Evolutionary conservation across 371 early-diverging fungal genomes (phyloP).

Genomic region (Saksenaea oblongispora): DNA sequence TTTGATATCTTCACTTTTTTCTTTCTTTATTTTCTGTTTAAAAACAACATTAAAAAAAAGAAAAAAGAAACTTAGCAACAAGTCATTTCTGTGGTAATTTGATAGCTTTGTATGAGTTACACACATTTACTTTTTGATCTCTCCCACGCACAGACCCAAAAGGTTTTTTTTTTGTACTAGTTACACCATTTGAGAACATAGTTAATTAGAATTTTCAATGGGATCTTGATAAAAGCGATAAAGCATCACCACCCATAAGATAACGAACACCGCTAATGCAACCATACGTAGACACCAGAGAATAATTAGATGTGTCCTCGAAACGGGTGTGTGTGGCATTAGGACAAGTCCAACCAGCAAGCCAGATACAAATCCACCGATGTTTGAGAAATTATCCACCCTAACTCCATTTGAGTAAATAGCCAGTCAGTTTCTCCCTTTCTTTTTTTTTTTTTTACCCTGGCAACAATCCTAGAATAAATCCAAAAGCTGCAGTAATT

Average conservation of each 20-base stretch:
- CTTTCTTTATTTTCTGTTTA: background rate
- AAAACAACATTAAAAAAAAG: background rate
- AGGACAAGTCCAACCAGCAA: slow-evolving; percentile 45
- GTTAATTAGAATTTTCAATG: background rate
- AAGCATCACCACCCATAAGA: background rate
- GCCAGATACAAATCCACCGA: slow-evolving; percentile 62
- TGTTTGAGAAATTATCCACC: slow-evolving; percentile 63
- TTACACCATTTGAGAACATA: too few relatives aligned
- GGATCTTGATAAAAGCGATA: slow-evolving; percentile 11
- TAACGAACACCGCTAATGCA: background rate
- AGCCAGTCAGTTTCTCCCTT: too few relatives aligned
- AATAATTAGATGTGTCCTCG: background rate
- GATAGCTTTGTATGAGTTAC: too few relatives aligned
- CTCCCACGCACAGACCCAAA: background rate
- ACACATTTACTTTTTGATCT: too few relatives aligned
- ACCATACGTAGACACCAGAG: slow-evolving; percentile 8
- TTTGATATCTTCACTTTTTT: slow-evolving; percentile 5
- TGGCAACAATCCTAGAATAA: slow-evolving; percentile 72
- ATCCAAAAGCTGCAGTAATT: slow-evolving; percentile 39
- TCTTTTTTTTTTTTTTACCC: slow-evolving; percentile 66
- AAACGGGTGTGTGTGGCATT: slow-evolving; percentile 28
- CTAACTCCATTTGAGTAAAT: background rate
- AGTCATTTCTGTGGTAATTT: too few relatives aligned
- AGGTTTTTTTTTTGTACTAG: background rate
- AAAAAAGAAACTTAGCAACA: slow-evolving; percentile 5